Evolutionary conservation across 1,284 basidiomycete genomes (phyloP).

Genomic region (Cryptococcus wingfieldii): DNA sequence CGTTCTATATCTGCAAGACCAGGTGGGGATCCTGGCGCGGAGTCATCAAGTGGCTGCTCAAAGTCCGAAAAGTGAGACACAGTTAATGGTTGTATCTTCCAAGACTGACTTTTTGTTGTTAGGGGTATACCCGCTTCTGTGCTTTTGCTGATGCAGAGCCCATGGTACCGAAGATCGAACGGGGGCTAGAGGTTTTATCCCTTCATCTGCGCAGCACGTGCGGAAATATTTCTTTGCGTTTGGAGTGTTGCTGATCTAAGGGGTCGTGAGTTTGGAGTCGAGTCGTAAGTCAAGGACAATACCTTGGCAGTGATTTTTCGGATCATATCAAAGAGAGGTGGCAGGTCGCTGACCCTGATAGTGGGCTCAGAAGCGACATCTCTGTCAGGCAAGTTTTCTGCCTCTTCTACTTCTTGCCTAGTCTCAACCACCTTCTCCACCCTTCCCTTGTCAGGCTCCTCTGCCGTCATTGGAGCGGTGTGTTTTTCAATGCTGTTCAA

Average conservation of each 20-base stretch:
- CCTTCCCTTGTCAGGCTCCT: neutral
- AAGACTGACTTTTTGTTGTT: no score
- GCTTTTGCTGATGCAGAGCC: rapidly evolving
- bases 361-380: neutral
- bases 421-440: neutral
- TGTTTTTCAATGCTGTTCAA: neutral
- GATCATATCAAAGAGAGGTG: neutral
- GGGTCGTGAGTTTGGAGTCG: neutral
- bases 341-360: neutral
- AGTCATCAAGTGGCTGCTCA: no score
- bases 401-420: neutral
- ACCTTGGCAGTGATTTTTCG: neutral
- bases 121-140: no score
- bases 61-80: no score
- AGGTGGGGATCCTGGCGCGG: no score
- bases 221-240: neutral
- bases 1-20: no score
- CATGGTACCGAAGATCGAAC: no score
- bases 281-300: neutral
- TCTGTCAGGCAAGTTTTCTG: neutral
- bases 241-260: neutral
- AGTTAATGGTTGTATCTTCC: no score
- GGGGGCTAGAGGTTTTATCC: neutral
- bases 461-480: neutral
- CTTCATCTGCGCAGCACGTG: neutral